Conservation (phyloP, 805 yeast species). For the Kodamaea restingae region DNA sequence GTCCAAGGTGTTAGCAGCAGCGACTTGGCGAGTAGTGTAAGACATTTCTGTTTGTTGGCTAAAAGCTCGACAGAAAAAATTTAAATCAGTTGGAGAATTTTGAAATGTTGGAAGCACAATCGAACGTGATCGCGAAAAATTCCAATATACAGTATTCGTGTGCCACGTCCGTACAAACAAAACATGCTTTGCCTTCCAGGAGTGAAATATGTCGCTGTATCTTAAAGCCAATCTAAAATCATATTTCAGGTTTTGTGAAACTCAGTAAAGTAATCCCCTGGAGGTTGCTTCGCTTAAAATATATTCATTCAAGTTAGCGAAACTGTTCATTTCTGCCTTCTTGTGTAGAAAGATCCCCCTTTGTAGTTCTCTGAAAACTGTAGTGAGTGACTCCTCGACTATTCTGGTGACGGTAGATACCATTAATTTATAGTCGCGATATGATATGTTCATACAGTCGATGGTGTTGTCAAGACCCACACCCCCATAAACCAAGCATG, state of each 20-base stretch:
- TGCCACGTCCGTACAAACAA: too few species aligned
- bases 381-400: not conserved
- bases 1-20: constrained; percentile 93
- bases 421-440: constrained; percentile 20
- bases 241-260: too few species aligned
- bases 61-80: constrained; percentile 1
- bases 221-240: too few species aligned
- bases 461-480: constrained; percentile 33
- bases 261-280: too few species aligned
- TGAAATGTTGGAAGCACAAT: constrained; percentile 4
- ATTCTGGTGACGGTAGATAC: constrained; percentile 7
- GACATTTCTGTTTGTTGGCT: constrained; percentile 45
- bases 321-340: constrained; percentile 55
- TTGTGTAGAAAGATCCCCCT: constrained; percentile 46
- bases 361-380: constrained; percentile 41
- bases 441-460: constrained; percentile 18
- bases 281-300: too few species aligned
- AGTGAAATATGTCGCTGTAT: too few species aligned
- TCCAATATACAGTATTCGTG: not conserved
- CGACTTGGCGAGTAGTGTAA: constrained; percentile 88
- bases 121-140: constrained; percentile 6
- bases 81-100: not conserved
- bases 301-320: constrained; percentile 1
- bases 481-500: constrained; percentile 35
- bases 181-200: too few species aligned